Evolutionary conservation across 2,329 filamentous ascomycete species (phyloP), one percentile per base, ranked within the genome.

Genomic region (Fusarium marasasianum): DNA sequence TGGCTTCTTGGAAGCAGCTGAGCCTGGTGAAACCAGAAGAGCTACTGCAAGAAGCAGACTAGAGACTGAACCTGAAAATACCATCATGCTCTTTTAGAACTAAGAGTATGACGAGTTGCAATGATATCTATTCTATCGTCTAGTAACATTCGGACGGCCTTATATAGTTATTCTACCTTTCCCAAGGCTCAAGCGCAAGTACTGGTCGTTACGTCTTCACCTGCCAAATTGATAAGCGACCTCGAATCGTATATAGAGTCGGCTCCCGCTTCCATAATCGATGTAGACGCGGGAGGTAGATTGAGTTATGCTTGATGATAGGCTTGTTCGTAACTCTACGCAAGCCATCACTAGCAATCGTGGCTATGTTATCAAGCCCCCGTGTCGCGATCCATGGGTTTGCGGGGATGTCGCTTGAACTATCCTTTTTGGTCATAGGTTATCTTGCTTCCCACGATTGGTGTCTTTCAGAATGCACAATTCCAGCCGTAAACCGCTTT

Each of bases 91-190:
- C 0, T 18, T 7, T 22, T 2, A 14, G 20, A n/a, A 22, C 2
- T 20, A 4, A 24, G 5, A 57, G 5, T 6, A 22, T 26, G 12
- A 6, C 2, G 2, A 35, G 0, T 0, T 17, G 20, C 7, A 12
- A 12, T 9, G 12, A 2, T 26, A 2, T 35, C 3, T 17, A 24
- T 7, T 26, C 6, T 15, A 3, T 17, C 22, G 1, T 15, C 17
- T 5, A 1, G 12, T 6, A 9, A 0, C 15, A n/a, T 7, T 3
- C 11, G 0, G 4, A 11, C 4, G 13, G 10, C 3, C 6, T 47
- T 45, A 37, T 57, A 58, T 58, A 58, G 41, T 37, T 18, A 35
- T 35, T 33, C 13, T 33, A 13, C 31, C 31, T 33, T 33, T 33
- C 33, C 33, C 12, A 33, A 33, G 6, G 13, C 33, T 12, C 13